Percentiles rank a stretch among this genome's conserved stretches.
These are phyloP conservation scores for Aaosphaeria pasadenensis DNA, from an alignment of 2,329 filamentous ascomycete genomes.

Conservation along the genomic window DNA sequence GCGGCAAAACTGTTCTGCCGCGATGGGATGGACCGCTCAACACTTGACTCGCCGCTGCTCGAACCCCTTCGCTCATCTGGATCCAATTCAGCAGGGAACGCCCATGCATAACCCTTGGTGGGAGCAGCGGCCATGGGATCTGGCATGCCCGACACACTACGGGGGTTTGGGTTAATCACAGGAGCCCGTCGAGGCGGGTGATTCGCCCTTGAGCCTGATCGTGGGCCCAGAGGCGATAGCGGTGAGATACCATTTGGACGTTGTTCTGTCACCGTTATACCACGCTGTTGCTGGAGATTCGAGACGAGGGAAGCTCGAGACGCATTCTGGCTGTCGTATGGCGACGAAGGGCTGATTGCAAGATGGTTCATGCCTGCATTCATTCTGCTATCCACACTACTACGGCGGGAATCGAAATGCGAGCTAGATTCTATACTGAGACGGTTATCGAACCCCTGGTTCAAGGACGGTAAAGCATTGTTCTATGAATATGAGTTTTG, in stretches of 20 bases:
- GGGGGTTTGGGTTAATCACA: conserved; percentile 66
- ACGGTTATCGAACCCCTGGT: conserved; percentile 50
- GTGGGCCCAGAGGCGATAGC: conserved; percentile 42
- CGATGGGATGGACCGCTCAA: conserved; percentile 57
- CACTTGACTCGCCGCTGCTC: conserved; percentile 48
- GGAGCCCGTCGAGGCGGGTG: conserved; percentile 61
- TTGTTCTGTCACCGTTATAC: conserved; percentile 33
- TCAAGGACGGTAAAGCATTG: conserved; percentile 54
- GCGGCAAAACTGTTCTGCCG: conserved; percentile 74
- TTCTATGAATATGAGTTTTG: conserved; percentile 17
- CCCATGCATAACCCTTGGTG: conserved; percentile 80
- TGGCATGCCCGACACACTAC: conserved; percentile 63
- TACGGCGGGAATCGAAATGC: conserved; percentile 61
- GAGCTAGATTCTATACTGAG: conserved; percentile 50
- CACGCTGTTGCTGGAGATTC: conserved; percentile 62
- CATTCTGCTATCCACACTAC: conserved; percentile 78
- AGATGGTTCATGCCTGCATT: conserved; percentile 70
- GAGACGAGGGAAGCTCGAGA: conserved; percentile 74
- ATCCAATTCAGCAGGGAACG: conserved; percentile 73
- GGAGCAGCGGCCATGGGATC: conserved; percentile 67
- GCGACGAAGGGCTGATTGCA: conserved; percentile 63
- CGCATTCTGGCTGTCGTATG: conserved; percentile 74
- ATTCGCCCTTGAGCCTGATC: conserved; percentile 30
- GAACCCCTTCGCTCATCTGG: conserved; percentile 47
- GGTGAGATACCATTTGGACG: conserved; percentile 45